Evolutionary conservation across 352 stramenopile genomes (phyloP).

Genomic region (Globisporangium nunn): DNA sequence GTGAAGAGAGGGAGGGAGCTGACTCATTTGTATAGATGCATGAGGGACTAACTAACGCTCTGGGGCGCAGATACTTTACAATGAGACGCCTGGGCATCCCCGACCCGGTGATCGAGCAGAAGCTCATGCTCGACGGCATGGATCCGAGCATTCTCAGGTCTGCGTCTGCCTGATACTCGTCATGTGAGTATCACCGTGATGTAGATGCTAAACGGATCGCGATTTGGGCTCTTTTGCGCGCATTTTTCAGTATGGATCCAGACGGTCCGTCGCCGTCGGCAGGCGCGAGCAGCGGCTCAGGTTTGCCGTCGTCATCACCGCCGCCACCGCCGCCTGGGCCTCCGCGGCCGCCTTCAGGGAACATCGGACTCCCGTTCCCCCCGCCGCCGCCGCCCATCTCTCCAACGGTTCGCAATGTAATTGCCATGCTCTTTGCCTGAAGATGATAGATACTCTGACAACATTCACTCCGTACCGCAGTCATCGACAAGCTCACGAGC

Average conservation of each 20-base stretch:
- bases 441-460: too few relatives aligned
- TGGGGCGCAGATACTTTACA: conserved; percentile 53
- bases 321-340: conserved; percentile 13
- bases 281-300: conserved; percentile 10
- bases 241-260: conserved; percentile 52
- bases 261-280: conserved; percentile 68
- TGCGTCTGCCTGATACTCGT: background rate
- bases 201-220: too few relatives aligned
- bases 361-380: conserved; percentile 50
- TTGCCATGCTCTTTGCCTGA: too few relatives aligned
- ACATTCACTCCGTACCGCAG: background rate
- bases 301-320: conserved; percentile 17
- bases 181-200: too few relatives aligned
- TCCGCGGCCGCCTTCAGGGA: conserved; percentile 17
- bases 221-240: background rate
- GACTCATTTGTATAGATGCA: background rate
- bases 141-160: conserved; percentile 50
- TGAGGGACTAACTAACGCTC: background rate
- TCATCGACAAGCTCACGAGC: conserved; percentile 37
- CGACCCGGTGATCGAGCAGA: conserved; percentile 67
- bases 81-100: conserved; percentile 73
- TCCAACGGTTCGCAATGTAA: conserved; percentile 31
- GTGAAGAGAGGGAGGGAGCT: background rate
- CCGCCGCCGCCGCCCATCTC: conserved; percentile 38
- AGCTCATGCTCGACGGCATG: conserved; percentile 75